Conservation (phyloP, 108 stramenopile genomes). For the Nitzschia inconspicua region DNA sequence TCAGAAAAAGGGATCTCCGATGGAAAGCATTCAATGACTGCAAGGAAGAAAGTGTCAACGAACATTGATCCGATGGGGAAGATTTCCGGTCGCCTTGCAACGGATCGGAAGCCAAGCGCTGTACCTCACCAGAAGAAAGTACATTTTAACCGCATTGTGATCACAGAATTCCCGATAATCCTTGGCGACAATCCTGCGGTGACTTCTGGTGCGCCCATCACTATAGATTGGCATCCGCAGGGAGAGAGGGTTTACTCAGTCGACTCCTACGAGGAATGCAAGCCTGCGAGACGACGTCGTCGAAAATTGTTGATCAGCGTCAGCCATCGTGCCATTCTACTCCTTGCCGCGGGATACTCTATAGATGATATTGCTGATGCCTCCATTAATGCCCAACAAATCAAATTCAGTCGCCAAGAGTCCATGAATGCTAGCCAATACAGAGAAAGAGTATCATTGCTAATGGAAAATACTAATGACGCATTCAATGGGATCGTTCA, state of each 20-base stretch:
- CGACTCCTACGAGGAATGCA: slow-evolving; percentile 14
- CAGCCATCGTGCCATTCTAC: slow-evolving; percentile 13
- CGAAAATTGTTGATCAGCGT: slow-evolving; percentile 13
- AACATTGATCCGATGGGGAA: no score
- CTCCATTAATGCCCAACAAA: slow-evolving; percentile 13
- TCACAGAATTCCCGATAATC: slow-evolving; percentile 20
- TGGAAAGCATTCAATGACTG: no score
- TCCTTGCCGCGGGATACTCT: slow-evolving; percentile 15
- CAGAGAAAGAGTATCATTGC: slow-evolving; percentile 4
- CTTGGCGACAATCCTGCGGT: slow-evolving; percentile 3
- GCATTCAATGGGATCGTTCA: neutral
- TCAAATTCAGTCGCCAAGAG: slow-evolving; percentile 1
- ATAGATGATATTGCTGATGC: slow-evolving; percentile 23
- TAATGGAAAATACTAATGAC: slow-evolving; percentile 14
- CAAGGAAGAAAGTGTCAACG: no score
- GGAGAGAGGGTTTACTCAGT: neutral
- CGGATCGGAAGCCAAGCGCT: neutral
- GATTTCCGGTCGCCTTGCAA: neutral
- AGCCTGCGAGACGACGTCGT: slow-evolving; percentile 11
- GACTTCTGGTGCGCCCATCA: slow-evolving; percentile 11
- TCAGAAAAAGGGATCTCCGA: no score
- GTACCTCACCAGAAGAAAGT: slow-evolving; percentile 1
- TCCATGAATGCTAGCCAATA: slow-evolving; percentile 9
- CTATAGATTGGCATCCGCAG: slow-evolving; percentile 26
- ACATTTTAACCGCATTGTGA: slow-evolving; percentile 3